Evolutionary conservation across 768 basidiomycete species (phyloP), one percentile per base, ranked within the genome.

Genomic region (Hypholoma fasciculare): DNA sequence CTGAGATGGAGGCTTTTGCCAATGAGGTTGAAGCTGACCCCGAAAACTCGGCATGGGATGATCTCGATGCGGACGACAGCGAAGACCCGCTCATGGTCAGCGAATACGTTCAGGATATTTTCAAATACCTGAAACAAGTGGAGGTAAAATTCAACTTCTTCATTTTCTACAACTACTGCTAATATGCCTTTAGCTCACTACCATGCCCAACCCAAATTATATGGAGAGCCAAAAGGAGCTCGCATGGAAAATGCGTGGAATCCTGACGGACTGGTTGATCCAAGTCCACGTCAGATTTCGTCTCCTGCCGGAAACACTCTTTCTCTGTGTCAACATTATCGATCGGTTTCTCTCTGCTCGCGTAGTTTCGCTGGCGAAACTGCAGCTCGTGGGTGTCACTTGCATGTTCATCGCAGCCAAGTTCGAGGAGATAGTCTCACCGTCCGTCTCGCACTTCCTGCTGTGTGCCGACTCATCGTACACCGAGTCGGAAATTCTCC

Each of bases 71-170:
- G 1, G 94, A 96, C 47, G 97, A 99, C 68, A 82, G 75, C 17
- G 94, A 95, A 50, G 96, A 99, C 68, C 97, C 96, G 13, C 79
- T 93, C 59, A 98, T 98, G 96, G 96, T 97, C 63, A 90, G 89
- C 75, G 94, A 98, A 73, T 99, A 99, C 68, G 96, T 97, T 51
- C 79, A 79, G 23, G 97, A 98, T 58, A 95, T 98, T 60, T 96
- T 95, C 76, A 78, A 89, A 56, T 98, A 99, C 75, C 82, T 98
- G 76, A 91, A 93, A 70, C 75, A 85, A 63, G 79, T 92, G 58
- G 95, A 99, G 86, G 96, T 96, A 68, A 68, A 48, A 79, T 60
- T 30, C 53, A 12, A 40, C 27, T 44, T 39, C 19, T 8, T 42
- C 19, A 13, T 2, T 40, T 49, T 43, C n/a, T 50, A 14, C 20